Percentiles rank a stretch among this genome's conserved stretches.
Conservation (phyloP, 2,329 filamentous ascomycete genomes). For the Fusarium mangiferae region DNA sequence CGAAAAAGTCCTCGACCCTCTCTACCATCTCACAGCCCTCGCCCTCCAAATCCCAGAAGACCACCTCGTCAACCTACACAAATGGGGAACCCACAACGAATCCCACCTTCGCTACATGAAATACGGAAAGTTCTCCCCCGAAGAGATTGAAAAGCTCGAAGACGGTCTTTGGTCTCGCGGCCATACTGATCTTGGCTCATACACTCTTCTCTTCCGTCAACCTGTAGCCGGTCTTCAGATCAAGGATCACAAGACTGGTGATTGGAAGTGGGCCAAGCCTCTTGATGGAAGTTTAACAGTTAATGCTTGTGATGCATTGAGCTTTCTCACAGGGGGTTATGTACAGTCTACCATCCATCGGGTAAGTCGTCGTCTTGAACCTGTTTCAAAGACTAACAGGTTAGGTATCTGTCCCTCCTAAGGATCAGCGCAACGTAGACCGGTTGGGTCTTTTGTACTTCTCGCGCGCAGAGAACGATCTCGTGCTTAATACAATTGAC, state of each 20-base stretch:
- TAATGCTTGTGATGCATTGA: conserved; percentile 61
- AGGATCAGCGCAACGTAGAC: conserved; percentile 56
- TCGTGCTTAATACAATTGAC: conserved; percentile 51
- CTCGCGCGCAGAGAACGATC: conserved; percentile 55
- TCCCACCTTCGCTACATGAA: conserved; percentile 73
- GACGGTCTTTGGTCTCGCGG: conserved; percentile 57
- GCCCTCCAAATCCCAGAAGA: conserved; percentile 69
- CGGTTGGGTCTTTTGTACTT: conserved; percentile 63
- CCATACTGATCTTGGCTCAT: conserved; percentile 66
- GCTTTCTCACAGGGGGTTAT: conserved; percentile 60
- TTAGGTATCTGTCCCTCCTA: conserved; percentile 51
- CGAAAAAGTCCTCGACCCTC: conserved; percentile 64
- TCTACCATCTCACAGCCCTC: conserved; percentile 70
- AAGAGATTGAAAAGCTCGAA: conserved; percentile 58
- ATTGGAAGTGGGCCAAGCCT: conserved; percentile 63
- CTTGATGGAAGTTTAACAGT: conserved; percentile 62
- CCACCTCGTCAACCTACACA: conserved; percentile 62
- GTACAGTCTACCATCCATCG: conserved; percentile 56
- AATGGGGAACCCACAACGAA: conserved; percentile 67
- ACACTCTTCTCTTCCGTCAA: conserved; percentile 68
- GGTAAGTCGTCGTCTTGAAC: conserved; percentile 2
- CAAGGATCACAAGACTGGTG: conserved; percentile 54
- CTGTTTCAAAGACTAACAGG: rapidly evolving
- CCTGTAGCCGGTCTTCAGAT: conserved; percentile 68
- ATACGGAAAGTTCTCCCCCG: conserved; percentile 60